These are phyloP conservation scores for Sodiomyces alkalinus DNA, from an alignment of 2,329 filamentous ascomycete species.

Conservation along the genomic window DNA sequence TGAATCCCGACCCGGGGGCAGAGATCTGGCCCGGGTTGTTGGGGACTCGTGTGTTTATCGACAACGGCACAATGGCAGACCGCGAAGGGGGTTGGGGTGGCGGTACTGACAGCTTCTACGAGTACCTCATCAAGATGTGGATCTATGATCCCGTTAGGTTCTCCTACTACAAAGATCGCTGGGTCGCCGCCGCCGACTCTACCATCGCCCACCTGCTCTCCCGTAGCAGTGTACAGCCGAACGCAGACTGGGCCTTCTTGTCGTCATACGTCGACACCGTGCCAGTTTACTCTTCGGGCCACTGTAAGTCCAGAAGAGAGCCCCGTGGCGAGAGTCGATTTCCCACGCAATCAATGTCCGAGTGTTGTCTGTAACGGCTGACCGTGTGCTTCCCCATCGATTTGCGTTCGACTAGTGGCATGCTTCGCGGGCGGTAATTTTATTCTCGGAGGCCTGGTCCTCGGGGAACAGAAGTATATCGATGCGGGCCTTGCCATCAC, in stretches of 20 bases:
- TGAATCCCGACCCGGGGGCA: conserved; percentile 46
- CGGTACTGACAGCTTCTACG: conserved; percentile 69
- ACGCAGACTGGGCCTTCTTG: conserved; percentile 53
- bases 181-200: conserved; percentile 61
- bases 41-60: conserved; percentile 50
- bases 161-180: conserved; percentile 51
- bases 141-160: conserved; percentile 58
- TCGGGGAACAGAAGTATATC: conserved; percentile 50
- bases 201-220: conserved; percentile 57
- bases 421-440: conserved; percentile 81
- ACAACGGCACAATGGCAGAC: conserved; percentile 52
- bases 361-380: too few species aligned
- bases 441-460: conserved; percentile 61
- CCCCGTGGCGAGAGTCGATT: too few species aligned
- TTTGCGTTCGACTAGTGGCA: conserved; percentile 41
- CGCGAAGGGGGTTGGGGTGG: conserved; percentile 60
- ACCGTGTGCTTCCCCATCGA: too few species aligned
- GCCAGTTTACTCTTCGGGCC: conserved; percentile 29
- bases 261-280: conserved; percentile 36
- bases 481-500: conserved; percentile 61
- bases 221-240: conserved; percentile 45
- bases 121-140: conserved; percentile 87
- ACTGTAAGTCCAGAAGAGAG: conserved; percentile 29
- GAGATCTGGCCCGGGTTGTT: conserved; percentile 68
- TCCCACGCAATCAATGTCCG: too few species aligned